Percentiles rank a stretch among this genome's conserved stretches.
Evolutionary conservation across 768 basidiomycete genomes (phyloP).

Genomic region (Kwoniella europaea): DNA sequence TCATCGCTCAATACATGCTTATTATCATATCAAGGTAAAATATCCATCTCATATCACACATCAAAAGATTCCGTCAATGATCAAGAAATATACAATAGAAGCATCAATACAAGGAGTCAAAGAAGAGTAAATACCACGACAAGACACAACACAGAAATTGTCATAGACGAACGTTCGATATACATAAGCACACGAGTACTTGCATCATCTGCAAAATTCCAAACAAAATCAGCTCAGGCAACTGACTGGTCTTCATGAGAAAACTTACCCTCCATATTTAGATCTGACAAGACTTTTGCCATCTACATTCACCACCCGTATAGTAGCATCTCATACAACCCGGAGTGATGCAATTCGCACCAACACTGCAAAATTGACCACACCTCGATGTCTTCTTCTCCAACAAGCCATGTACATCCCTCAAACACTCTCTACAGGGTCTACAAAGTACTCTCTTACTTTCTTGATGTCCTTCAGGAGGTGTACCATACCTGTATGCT

Average conservation of each 20-base stretch:
- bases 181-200: too few relatives aligned
- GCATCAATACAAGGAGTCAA: too few relatives aligned
- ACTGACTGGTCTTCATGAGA: too few relatives aligned
- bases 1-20: too few relatives aligned
- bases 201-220: too few relatives aligned
- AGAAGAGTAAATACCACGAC: too few relatives aligned
- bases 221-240: background rate
- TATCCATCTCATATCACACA: too few relatives aligned
- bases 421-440: background rate
- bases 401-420: background rate
- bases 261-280: background rate
- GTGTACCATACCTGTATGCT: slow-evolving; percentile 1
- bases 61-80: too few relatives aligned
- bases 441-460: background rate
- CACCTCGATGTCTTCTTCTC: slow-evolving; percentile 4
- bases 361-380: slow-evolving; percentile 1
- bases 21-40: too few relatives aligned
- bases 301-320: background rate
- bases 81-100: too few relatives aligned
- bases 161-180: too few relatives aligned
- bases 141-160: too few relatives aligned
- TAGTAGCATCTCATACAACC: background rate
- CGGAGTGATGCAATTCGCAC: background rate
- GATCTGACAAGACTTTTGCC: slow-evolving; percentile 8
- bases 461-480: background rate